Evolutionary conservation across 2,329 filamentous ascomycete species (phyloP), one percentile per base, ranked within the genome.

Genomic region (Monosporascus ibericus): DNA sequence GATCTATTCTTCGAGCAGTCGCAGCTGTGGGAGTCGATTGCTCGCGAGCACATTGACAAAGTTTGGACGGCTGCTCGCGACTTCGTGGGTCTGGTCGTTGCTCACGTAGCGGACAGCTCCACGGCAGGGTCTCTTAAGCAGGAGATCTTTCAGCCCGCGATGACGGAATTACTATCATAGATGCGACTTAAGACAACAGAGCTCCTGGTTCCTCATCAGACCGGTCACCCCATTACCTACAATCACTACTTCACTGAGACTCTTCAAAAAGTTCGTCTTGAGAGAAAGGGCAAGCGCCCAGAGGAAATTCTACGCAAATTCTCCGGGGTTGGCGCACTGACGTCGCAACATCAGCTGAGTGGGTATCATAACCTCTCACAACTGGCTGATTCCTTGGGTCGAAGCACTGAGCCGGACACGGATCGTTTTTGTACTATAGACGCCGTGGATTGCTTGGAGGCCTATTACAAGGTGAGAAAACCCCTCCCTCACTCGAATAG

Each of bases 1-100:
- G 77, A 85, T 22, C 63, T 88, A 0, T 88, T 88, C 60, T 68
- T 68, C 20, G 75, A 84, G 46, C 82, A 87, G 52, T 82, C 76
- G 0, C 51, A 58, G 6, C 76, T 75, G 0, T 88, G 82, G 85
- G 25, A 72, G 42, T 30, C 52, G 0, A 71, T 81, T 25, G 78
- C 76, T 1, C 63, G 68, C 6, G 72, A 77, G 39, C 68, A 85
- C 24, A 18, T 77, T 68, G 3, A 75, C 72, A n/a, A 75, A 56
- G 30, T 79, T 0, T 64, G 79, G 57, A 61, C 78, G 6, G 72
- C 82, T 4, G 71, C 68, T 1, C 52, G 55, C 4, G 69, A 77
- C 11, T 66, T 82, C 0, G 80, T 80, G 56, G 65, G 68, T 24
- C 60, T 74, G 72, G 59, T 79, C 75, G 57, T 78, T 68, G 17